Evolutionary conservation across 2,329 filamentous ascomycete genomes (phyloP), one percentile per base, ranked within the genome.

Genomic region (Fusarium avenaceum): DNA sequence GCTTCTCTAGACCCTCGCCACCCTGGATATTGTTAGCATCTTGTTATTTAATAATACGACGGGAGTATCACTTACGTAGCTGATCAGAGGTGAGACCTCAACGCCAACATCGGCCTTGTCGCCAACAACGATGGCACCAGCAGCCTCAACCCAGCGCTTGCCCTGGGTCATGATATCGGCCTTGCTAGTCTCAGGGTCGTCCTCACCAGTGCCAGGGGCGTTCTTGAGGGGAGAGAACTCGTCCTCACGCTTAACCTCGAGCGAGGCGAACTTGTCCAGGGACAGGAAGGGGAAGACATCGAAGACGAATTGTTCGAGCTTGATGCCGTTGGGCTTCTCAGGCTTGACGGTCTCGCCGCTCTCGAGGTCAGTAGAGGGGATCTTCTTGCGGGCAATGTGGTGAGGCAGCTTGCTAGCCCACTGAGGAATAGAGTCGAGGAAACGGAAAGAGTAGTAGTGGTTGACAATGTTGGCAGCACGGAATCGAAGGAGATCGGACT

Each of bases 171-270:
- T 91, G 77, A 98, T 96, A 78, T 98, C 93, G 70, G 84, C 85
- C 82, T 90, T 93, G 85, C 94, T 97, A 50, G 96, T 99, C 72
- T 97, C 94, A 13, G 93, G 92, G 79, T 97, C 93, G 77, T 99
- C 96, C 82, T 97, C 92, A 32, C 92, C 93, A 40, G 92, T 94
- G 55, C 94, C 93, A 67, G 85, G 86, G 33, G 85, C 87, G 77
- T 99, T 99, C 89, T 99, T 99, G 71, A 99, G 84, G 6, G 96
- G 96, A 28, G 94, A 97, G 84, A 99, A 99, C 82, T 99, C 96
- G 73, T 99, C 96, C 83, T 97, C 94, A 65, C 96, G 93, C 80
- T 90, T 93, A 52, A 99, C 96, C 82, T 99, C 96, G 83, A 98
- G 91, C 80, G 90, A 97, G 24, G 94, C 96, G 76, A 99, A 99